phyloP scores from a whole-genome alignment of 768 basidiomycete species.

The Trametes maxima region DNA sequence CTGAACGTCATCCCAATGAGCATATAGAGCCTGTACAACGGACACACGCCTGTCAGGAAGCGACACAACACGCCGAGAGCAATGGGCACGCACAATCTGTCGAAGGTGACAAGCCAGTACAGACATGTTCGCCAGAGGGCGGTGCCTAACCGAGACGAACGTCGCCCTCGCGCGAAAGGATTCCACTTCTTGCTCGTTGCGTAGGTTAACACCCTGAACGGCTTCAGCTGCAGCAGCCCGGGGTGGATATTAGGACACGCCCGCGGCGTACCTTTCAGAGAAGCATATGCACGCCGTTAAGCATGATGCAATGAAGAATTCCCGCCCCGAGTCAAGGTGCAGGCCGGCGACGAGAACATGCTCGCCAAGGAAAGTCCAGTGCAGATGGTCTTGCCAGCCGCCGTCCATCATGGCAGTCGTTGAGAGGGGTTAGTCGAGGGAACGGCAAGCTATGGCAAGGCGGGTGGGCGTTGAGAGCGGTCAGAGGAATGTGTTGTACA shows the following conservation, averaged over 20 bases:
- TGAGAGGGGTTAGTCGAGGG: neutral
- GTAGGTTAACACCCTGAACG: slow-evolving; percentile 50
- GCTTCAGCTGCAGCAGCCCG: neutral
- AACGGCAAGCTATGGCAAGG: neutral
- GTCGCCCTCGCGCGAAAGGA: slow-evolving; percentile 38
- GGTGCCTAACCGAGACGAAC: slow-evolving; percentile 44
- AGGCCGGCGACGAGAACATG: slow-evolving; percentile 46
- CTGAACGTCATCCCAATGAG: slow-evolving; percentile 73
- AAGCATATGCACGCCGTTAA: slow-evolving; percentile 53
- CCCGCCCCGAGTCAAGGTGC: slow-evolving; percentile 49
- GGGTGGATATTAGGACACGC: neutral
- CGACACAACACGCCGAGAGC: neutral
- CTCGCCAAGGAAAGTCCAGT: slow-evolving; percentile 45
- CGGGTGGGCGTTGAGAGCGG: neutral
- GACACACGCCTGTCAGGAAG: neutral
- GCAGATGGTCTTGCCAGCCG: slow-evolving; percentile 51
- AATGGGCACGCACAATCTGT: slow-evolving; percentile 57
- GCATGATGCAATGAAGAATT: slow-evolving; percentile 50
- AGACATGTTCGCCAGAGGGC: slow-evolving; percentile 57
- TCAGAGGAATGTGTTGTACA: neutral
- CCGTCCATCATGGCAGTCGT: slow-evolving; percentile 35
- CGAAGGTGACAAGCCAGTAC: slow-evolving; percentile 58
- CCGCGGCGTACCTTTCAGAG: slow-evolving; percentile 52
- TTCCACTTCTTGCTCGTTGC: slow-evolving; percentile 50
- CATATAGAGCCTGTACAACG: slow-evolving; percentile 78